Percentiles rank a stretch among this genome's conserved stretches.
These are phyloP conservation scores for Pichiaceae sp. DNA, from an alignment of 1,139 yeast genomes.

Conservation along the genomic window DNA sequence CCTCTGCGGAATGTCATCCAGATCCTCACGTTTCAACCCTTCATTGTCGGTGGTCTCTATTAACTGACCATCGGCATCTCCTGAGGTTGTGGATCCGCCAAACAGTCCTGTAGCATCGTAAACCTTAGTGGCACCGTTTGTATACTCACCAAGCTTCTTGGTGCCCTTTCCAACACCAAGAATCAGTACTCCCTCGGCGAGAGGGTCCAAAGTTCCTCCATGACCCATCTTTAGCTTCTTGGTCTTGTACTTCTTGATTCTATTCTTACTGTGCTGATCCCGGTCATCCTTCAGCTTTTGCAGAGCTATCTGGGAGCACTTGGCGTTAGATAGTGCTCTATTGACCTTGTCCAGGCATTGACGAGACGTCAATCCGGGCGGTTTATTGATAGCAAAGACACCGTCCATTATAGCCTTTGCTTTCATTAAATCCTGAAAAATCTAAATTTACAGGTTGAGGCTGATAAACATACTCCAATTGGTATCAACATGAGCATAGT, in stretches of 20 bases:
- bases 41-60: constrained; percentile 46
- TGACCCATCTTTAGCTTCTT: constrained; percentile 85
- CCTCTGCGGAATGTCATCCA: constrained; percentile 43
- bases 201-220: constrained; percentile 95
- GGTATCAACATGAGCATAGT: constrained; percentile 24
- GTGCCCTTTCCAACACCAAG: constrained; percentile 91
- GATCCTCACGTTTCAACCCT: constrained; percentile 49
- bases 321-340: constrained; percentile 49
- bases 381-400: constrained; percentile 88
- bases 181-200: constrained; percentile 89
- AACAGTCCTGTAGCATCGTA: constrained; percentile 80
- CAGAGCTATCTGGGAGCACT: constrained; percentile 49
- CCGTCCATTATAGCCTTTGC: constrained; percentile 53
- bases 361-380: constrained; percentile 77
- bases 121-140: constrained; percentile 64
- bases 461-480: not conserved
- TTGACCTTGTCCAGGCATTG: constrained; percentile 63
- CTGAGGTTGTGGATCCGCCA: constrained; percentile 90
- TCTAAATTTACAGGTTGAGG: not conserved
- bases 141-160: constrained; percentile 62
- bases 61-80: constrained; percentile 85
- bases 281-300: constrained; percentile 38
- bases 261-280: constrained; percentile 27
- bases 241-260: constrained; percentile 20
- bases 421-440: not conserved